Evolutionary conservation across 192 early-diverging fungal species (phyloP), one percentile per base, ranked within the genome.

Genomic region (Coemansia sp.): DNA sequence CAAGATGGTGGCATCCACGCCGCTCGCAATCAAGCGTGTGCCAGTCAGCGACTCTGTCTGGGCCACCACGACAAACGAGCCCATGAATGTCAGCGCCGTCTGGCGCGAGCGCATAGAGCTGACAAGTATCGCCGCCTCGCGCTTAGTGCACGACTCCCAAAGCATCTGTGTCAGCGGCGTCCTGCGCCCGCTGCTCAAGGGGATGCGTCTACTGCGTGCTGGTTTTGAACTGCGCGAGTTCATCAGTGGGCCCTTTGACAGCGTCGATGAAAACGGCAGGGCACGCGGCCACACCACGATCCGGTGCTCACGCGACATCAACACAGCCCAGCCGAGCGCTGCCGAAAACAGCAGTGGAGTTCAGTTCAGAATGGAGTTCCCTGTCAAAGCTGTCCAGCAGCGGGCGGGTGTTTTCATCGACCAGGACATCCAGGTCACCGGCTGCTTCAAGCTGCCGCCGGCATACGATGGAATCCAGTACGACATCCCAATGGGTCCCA

Each of bases 201-300:
- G 78, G 25, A 52, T 81, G 63, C 70, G 78, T 11, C 41, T 81
- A 61, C 67, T 81, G 50, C 65, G 73, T 25, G 69, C 68, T 14
- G 70, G 69, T 4, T 81, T 81, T 58, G 71, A 81, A 33, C 54
- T 81, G 40, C 73, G 72, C 63, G 78, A 81, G 57, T 58, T 62
- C 35, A 33, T 69, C 55, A 54, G 59, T 10, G 73, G 71, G 5
- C 66, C 73, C 52, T 69, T 74, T 36, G 73, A 71, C 50, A 38
- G 54, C 23, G 20, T n/a, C 17, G 34, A 45, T 40, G 59, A 56
- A 11, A 38, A 35, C 53, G 23, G 62, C 15, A 11, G 62, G 23
- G 15, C 59, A 3, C 74, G 34, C 55, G 41, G 53, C 45, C 62
- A 59, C 19, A 67, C 60, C 4, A 62, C 61, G 13, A 57, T 63